phyloP scores from a whole-genome alignment of 225 moss, liverwort and hornwort genomes.

The Thuidium tamariscinum region DNA sequence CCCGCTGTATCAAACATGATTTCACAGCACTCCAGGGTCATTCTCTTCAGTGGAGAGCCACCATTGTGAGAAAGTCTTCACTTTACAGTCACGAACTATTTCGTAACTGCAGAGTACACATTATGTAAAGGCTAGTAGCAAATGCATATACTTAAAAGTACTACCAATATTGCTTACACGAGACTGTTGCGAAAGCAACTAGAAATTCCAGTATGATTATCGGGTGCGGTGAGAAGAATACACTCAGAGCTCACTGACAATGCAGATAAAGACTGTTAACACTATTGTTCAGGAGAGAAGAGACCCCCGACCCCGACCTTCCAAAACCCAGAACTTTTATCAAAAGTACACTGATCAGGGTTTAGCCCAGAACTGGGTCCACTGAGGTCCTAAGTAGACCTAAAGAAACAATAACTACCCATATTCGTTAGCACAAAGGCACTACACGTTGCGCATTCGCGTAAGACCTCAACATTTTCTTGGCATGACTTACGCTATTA shows the following conservation, averaged over 20 bases:
- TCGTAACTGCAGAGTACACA: neutral
- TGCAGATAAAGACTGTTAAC: neutral
- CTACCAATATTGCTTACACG: neutral
- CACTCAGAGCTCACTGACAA: neutral
- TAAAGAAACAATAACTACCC: slow-evolving; percentile 15
- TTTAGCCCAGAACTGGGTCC: neutral
- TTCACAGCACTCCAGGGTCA: neutral
- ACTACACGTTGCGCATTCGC: neutral
- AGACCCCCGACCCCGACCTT: neutral
- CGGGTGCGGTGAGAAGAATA: neutral
- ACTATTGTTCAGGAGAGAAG: neutral
- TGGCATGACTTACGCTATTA: slow-evolving; percentile 8
- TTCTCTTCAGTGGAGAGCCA: neutral
- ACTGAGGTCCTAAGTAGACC: neutral
- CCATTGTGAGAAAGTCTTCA: neutral
- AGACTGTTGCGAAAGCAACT: neutral
- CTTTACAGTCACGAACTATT: neutral
- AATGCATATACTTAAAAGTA: neutral
- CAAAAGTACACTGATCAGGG: neutral
- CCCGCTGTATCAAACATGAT: slow-evolving; percentile 26
- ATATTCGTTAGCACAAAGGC: neutral
- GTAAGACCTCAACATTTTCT: slow-evolving; percentile 6
- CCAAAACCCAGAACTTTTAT: neutral
- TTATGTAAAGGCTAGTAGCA: neutral
- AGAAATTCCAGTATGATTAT: neutral